phyloP scores from a whole-genome alignment of 2,329 filamentous ascomycete species.

The Albifimbria verrucaria region DNA sequence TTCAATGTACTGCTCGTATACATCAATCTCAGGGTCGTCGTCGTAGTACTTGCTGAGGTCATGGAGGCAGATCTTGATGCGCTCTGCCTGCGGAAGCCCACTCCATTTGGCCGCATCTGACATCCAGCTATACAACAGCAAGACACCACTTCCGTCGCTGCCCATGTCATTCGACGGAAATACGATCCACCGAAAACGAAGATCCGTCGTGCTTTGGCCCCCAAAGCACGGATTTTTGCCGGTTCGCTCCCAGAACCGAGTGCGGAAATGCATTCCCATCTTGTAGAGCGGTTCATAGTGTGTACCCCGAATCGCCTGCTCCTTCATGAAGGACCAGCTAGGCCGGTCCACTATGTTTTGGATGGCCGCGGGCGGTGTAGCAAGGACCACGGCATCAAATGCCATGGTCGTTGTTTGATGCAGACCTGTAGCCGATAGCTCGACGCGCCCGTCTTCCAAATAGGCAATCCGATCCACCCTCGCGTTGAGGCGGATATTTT shows the following conservation, averaged over 20 bases:
- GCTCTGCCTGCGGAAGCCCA: conserved; percentile 3
- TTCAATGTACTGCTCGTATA: conserved; percentile 5
- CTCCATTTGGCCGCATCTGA: conserved; percentile 6
- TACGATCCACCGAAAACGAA: conserved; percentile 8
- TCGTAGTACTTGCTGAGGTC: conserved; percentile 5
- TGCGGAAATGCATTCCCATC: conserved; percentile 7
- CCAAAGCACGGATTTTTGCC: conserved; percentile 4
- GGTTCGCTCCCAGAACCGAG: conserved; percentile 7
- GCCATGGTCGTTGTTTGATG: not conserved
- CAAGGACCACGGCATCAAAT: conserved; percentile 4
- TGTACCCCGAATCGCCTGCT: conserved; percentile 3
- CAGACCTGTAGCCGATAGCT: not conserved
- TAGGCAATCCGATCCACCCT: not conserved
- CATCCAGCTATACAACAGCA: conserved; percentile 9
- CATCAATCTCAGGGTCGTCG: conserved; percentile 3
- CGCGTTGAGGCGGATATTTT: conserved; percentile 3
- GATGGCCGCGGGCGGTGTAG: conserved; percentile 2
- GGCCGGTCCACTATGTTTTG: conserved; percentile 3
- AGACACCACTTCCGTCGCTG: conserved; percentile 4
- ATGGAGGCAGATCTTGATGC: conserved; percentile 4
- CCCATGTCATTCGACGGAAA: conserved; percentile 4
- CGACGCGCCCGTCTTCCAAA: not conserved
- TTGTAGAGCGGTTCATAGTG: conserved; percentile 7
- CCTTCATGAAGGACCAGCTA: conserved; percentile 6
- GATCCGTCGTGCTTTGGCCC: conserved; percentile 7